A percentile compares a stretch with the other conserved stretches of the same genome.
Evolutionary conservation across 345 rosid genomes (phyloP).

Genomic region (Rhizophora mangle): DNA sequence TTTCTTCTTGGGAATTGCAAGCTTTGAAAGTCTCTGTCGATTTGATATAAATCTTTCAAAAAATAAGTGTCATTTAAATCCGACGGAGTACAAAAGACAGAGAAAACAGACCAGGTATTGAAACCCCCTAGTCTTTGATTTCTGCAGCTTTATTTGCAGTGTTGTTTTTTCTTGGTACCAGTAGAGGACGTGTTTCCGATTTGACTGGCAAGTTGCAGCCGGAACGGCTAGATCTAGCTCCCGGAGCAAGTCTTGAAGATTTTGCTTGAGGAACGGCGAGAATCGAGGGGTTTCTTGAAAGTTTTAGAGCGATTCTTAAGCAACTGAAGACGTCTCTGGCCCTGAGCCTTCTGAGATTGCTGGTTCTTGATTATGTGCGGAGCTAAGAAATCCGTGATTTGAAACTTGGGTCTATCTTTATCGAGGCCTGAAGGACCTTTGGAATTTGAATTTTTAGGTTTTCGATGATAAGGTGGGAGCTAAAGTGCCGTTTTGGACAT

Average conservation of each 20-base stretch:
- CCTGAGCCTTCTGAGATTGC: not conserved
- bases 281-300: not conserved
- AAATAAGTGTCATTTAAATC: constrained; percentile 6
- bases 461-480: not conserved
- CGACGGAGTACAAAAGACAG: not conserved
- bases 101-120: constrained; percentile 23
- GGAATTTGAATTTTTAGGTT: not conserved
- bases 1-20: not conserved
- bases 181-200: too few relatives aligned
- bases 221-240: not conserved
- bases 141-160: constrained; percentile 29
- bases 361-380: not conserved
- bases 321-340: not conserved
- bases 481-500: not conserved
- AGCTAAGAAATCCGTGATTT: not conserved
- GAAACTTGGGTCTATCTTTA: not conserved
- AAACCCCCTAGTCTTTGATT: constrained; percentile 42
- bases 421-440: not conserved
- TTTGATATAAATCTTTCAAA: too few relatives aligned
- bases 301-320: too few relatives aligned
- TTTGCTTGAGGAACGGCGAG: not conserved
- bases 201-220: too few relatives aligned
- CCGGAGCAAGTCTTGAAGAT: not conserved
- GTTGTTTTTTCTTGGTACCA: constrained; percentile 10
- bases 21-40: too few relatives aligned